These are phyloP conservation scores for Ochromonas danica DNA, from an alignment of 108 stramenopile genomes.

Conservation along the genomic window DNA sequence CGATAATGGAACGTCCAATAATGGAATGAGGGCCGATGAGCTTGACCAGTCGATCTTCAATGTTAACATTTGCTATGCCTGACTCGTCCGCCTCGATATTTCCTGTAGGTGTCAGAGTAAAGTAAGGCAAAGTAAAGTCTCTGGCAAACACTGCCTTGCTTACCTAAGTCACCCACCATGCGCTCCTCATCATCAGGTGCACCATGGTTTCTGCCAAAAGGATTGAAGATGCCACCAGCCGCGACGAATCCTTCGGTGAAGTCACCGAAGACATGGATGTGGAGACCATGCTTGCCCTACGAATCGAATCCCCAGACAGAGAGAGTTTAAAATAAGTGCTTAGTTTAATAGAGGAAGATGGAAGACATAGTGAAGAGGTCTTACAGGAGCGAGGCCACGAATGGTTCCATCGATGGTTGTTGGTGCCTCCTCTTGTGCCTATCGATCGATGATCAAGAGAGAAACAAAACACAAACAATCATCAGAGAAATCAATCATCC, in stretches of 20 bases:
- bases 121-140: neutral
- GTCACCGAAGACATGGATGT: conserved; percentile 76
- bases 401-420: conserved; percentile 61
- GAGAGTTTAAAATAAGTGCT: neutral
- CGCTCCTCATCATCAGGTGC: conserved; percentile 75
- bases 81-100: conserved; percentile 62
- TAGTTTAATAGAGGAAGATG: neutral
- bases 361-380: neutral
- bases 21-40: conserved; percentile 86
- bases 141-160: too few relatives aligned
- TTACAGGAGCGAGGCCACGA: conserved; percentile 69
- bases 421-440: conserved; percentile 69
- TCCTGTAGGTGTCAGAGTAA: conserved; percentile 12
- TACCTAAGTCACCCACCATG: conserved; percentile 85
- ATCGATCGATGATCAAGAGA: conserved; percentile 53
- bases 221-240: conserved; percentile 82
- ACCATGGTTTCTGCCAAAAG: conserved; percentile 81
- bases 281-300: conserved; percentile 78
- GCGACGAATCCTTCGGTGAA: conserved; percentile 66
- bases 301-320: neutral
- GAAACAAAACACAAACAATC: neutral
- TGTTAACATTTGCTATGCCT: conserved; percentile 64
- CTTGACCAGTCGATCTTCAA: conserved; percentile 74
- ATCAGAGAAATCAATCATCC: neutral
- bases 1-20: conserved; percentile 80